phyloP scores from a whole-genome alignment of 2,329 filamentous ascomycete genomes.

The Penicillium olsonii region DNA sequence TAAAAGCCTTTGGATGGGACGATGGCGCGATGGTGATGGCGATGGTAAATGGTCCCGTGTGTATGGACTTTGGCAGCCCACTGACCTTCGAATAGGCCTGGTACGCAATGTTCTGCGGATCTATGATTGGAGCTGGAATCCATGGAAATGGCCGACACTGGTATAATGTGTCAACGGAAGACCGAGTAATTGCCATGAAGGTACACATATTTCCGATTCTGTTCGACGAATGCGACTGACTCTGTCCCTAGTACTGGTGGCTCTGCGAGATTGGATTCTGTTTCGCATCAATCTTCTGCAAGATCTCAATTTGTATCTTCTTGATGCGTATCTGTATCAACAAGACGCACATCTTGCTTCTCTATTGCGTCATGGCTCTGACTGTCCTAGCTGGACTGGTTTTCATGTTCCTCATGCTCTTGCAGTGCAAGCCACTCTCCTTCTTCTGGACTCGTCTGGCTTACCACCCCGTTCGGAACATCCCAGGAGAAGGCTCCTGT shows the following conservation, averaged over 20 bases:
- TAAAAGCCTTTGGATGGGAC: conserved; percentile 37
- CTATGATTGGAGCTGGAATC: conserved; percentile 32
- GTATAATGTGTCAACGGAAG: conserved; percentile 14
- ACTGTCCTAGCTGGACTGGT: conserved; percentile 48
- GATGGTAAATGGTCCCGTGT: conserved; percentile 15
- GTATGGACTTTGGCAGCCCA: not conserved
- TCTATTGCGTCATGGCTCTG: conserved; percentile 48
- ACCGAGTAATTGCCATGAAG: conserved; percentile 27
- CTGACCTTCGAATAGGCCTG: conserved; percentile 12
- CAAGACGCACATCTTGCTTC: conserved; percentile 48
- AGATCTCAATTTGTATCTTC: conserved; percentile 56
- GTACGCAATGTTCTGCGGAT: conserved; percentile 34
- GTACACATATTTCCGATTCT: not conserved
- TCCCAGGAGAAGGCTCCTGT: conserved; percentile 41
- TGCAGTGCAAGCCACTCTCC: conserved; percentile 54
- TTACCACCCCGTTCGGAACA: conserved; percentile 15
- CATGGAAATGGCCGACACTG: conserved; percentile 31
- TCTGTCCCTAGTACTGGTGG: conserved; percentile 44
- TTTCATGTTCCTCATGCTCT: conserved; percentile 54
- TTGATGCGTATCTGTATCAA: conserved; percentile 53
- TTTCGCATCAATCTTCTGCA: conserved; percentile 49
- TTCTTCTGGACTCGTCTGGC: conserved; percentile 52
- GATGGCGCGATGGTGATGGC: conserved; percentile 34
- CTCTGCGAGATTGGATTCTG: conserved; percentile 56
- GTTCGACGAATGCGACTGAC: not conserved